Percentiles rank a stretch among this genome's conserved stretches.
Evolutionary conservation across 345 rosid genomes (phyloP).

Genomic region (Nephelium lappaceum): DNA sequence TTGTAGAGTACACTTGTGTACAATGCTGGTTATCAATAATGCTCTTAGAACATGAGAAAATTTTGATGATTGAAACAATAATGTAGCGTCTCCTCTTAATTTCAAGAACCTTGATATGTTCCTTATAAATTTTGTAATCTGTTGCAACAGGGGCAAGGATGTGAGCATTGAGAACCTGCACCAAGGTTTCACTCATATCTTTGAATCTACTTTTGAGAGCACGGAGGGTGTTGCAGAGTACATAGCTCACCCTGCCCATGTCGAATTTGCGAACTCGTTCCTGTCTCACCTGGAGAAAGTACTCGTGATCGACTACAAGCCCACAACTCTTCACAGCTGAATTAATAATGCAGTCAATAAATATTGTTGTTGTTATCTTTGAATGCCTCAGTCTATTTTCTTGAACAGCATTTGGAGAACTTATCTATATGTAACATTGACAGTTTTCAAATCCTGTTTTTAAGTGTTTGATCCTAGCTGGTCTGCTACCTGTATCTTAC

Average conservation of each 20-base stretch:
- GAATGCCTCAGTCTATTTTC: not conserved
- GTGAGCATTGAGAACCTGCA: slow-evolving; percentile 80
- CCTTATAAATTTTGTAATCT: not conserved
- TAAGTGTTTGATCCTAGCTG: not conserved
- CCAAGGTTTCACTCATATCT: slow-evolving; percentile 82
- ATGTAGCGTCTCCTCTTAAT: not conserved
- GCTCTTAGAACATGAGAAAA: no score
- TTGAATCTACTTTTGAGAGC: slow-evolving; percentile 76
- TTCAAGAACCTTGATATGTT: not conserved
- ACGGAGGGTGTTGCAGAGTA: slow-evolving; percentile 71
- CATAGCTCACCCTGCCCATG: slow-evolving; percentile 69
- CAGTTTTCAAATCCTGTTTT: not conserved
- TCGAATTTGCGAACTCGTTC: slow-evolving; percentile 55
- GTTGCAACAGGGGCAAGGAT: slow-evolving; percentile 64
- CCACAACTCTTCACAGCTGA: slow-evolving; percentile 47
- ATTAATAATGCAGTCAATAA: not conserved
- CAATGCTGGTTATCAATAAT: no score
- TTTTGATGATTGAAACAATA: not conserved
- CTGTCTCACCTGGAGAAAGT: slow-evolving; percentile 56
- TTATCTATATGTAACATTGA: not conserved
- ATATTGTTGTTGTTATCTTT: not conserved
- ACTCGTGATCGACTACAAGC: slow-evolving; percentile 71
- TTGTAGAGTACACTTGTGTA: no score
- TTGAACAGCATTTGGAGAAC: not conserved
- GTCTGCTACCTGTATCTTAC: not conserved